These are phyloP conservation scores for Dioszegia hungarica DNA, from an alignment of 768 basidiomycete species.

Conservation along the genomic window DNA sequence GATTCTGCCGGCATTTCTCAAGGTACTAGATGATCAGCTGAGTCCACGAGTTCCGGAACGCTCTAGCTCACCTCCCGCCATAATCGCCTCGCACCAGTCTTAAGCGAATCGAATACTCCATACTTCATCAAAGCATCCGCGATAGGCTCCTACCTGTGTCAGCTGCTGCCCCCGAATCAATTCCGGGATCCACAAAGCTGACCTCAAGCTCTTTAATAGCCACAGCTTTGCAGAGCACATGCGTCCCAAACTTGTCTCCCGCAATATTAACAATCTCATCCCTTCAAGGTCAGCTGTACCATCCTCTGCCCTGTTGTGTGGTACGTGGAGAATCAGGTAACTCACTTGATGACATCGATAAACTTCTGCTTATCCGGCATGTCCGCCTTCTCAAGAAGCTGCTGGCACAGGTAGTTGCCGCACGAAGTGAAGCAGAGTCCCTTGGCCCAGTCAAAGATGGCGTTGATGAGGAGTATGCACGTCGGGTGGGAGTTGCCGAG, in stretches of 20 bases:
- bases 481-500: slow-evolving; percentile 6
- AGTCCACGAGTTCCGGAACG: neutral
- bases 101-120: slow-evolving; percentile 42
- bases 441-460: slow-evolving; percentile 32
- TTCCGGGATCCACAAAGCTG: neutral
- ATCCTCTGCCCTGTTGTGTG: too few species aligned
- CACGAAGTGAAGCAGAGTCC: slow-evolving; percentile 34
- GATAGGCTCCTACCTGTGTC: slow-evolving; percentile 23
- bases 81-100: slow-evolving; percentile 41
- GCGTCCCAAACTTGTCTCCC: slow-evolving; percentile 45
- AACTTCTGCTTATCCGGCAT: slow-evolving; percentile 29
- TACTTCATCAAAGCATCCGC: slow-evolving; percentile 32
- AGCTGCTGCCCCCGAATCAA: neutral
- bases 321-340: too few species aligned
- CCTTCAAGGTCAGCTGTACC: slow-evolving; percentile 13
- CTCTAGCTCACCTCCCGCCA: slow-evolving; percentile 38
- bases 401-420: slow-evolving; percentile 47
- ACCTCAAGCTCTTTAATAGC: slow-evolving; percentile 39
- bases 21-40: slow-evolving; percentile 21
- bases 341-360: slow-evolving; percentile 36
- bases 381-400: slow-evolving; percentile 37
- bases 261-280: slow-evolving; percentile 38
- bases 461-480: slow-evolving; percentile 12
- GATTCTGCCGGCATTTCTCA: slow-evolving; percentile 31
- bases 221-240: slow-evolving; percentile 45